Evolutionary conservation across 495 filamentous ascomycete genomes (phyloP).

Genomic region (Penicillium ochrochloron): DNA sequence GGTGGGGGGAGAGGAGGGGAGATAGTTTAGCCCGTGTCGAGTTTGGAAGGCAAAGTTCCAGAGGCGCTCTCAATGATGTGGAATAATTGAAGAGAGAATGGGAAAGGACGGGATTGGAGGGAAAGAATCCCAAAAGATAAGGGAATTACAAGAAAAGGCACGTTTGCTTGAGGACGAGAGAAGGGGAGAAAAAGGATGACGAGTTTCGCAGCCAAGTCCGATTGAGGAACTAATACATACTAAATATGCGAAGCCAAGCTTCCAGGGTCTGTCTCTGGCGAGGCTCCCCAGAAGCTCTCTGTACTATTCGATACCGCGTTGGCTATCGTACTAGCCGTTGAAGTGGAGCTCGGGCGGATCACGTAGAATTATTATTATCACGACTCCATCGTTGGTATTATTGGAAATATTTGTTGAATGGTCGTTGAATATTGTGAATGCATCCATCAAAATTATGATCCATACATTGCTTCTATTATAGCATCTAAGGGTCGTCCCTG

Average conservation of each 20-base stretch:
- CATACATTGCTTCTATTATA: background rate
- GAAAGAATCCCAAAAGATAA: slow-evolving; percentile 5
- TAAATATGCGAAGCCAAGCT: slow-evolving; percentile 39
- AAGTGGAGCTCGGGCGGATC: slow-evolving; percentile 18
- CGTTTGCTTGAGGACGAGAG: slow-evolving; percentile 10
- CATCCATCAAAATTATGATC: background rate
- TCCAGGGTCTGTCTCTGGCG: slow-evolving; percentile 33
- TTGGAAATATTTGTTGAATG: background rate
- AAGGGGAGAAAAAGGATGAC: slow-evolving; percentile 19
- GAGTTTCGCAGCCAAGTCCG: slow-evolving; percentile 16
- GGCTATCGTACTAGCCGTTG: slow-evolving; percentile 24
- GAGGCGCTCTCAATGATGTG: background rate
- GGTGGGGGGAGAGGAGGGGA: slow-evolving; percentile 1
- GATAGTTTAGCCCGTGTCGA: background rate
- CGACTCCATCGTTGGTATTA: background rate
- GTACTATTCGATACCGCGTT: slow-evolving; percentile 15
- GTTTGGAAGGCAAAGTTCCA: slow-evolving; percentile 1
- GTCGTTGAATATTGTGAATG: background rate
- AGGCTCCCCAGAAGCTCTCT: slow-evolving; percentile 27
- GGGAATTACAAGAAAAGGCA: slow-evolving; percentile 16
- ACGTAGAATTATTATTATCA: slow-evolving; percentile 2
- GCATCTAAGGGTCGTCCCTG: background rate
- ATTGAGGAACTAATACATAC: slow-evolving; percentile 27
- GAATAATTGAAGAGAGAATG: slow-evolving; percentile 14
- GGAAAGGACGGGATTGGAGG: slow-evolving; percentile 11